Conservation (phyloP, 2,329 filamentous ascomycete species). For the Hymenoscyphus repandus region DNA sequence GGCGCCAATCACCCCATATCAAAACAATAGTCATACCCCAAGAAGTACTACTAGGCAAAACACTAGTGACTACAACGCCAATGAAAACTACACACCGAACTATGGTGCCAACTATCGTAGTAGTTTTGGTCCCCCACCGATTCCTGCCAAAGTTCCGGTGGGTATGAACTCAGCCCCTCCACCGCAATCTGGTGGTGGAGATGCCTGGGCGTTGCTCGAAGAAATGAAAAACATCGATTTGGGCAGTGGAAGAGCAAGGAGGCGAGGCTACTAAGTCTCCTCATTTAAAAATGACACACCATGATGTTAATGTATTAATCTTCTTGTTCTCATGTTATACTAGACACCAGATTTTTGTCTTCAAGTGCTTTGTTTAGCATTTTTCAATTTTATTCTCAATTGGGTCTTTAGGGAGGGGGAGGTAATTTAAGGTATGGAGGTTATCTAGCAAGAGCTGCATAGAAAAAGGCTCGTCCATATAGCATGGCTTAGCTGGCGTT, state of each 20-base stretch:
- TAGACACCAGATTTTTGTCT: not conserved
- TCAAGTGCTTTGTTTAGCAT: not conserved
- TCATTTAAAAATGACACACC: not conserved
- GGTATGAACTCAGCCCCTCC: conserved; percentile 41
- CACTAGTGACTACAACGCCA: conserved; percentile 24
- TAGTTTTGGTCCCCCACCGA: conserved; percentile 45
- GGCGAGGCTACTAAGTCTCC: conserved; percentile 21
- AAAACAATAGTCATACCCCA: conserved; percentile 24
- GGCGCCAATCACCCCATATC: conserved; percentile 26
- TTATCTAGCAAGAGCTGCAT: conserved; percentile 1
- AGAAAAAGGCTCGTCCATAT: not conserved
- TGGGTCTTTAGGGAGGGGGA: not conserved
- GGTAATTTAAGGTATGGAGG: not conserved
- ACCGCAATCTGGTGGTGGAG: conserved; percentile 31
- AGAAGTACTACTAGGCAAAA: conserved; percentile 23
- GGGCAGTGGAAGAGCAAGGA: conserved; percentile 46
- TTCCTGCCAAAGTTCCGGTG: conserved; percentile 67
- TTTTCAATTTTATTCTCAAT: not conserved
- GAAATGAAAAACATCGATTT: conserved; percentile 67
- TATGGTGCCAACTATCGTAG: conserved; percentile 30
- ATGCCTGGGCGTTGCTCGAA: conserved; percentile 57
- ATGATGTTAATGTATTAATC: not conserved
- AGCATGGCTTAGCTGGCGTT: not conserved
- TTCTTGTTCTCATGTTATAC: not conserved
- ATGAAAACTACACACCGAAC: conserved; percentile 25